A percentile compares a stretch with the other conserved stretches of the same genome.
Evolutionary conservation across 83 land plant genomes (phyloP).

Genomic region (Diphasiastrum complanatum): DNA sequence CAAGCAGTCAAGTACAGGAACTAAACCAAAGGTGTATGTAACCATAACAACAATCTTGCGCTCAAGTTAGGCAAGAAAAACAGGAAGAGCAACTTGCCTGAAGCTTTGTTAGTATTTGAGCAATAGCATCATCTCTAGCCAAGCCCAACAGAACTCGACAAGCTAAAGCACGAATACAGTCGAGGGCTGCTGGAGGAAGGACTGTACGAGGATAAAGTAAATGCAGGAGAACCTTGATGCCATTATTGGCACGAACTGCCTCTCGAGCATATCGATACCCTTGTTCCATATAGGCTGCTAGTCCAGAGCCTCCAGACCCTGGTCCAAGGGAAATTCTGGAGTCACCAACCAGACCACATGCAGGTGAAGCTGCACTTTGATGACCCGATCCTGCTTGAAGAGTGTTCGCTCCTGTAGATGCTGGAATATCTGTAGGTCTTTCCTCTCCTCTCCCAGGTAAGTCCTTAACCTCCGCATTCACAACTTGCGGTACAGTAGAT

Average conservation of each 20-base stretch:
- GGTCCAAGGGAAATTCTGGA: slow-evolving; percentile 91
- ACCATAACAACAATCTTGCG: too few relatives aligned
- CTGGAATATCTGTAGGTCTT: slow-evolving; percentile 14
- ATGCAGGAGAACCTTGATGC: slow-evolving; percentile 87
- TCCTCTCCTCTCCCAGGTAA: slow-evolving; percentile 24
- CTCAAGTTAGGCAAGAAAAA: neutral
- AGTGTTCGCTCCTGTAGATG: too few relatives aligned
- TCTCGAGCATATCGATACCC: slow-evolving; percentile 94
- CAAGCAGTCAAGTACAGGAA: too few relatives aligned
- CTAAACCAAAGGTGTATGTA: too few relatives aligned
- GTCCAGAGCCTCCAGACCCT: slow-evolving; percentile 85
- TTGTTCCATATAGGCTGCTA: slow-evolving; percentile 92
- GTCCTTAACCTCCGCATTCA: slow-evolving; percentile 23
- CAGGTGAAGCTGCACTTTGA: too few relatives aligned
- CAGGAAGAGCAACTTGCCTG: slow-evolving; percentile 43
- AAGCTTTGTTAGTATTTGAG: slow-evolving; percentile 94
- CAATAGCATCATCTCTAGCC: slow-evolving; percentile 93
- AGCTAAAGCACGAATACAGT: slow-evolving; percentile 88
- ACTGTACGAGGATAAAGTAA: slow-evolving; percentile 81
- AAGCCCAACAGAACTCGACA: slow-evolving; percentile 94
- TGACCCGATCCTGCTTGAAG: too few relatives aligned
- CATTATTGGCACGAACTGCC: slow-evolving; percentile 95
- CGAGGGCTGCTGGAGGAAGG: slow-evolving; percentile 66
- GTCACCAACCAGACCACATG: slow-evolving; percentile 74
- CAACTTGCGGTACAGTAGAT: neutral